Percentiles rank a stretch among this genome's conserved stretches.
phyloP scores from a whole-genome alignment of 495 filamentous ascomycete species.

The Xylaria grammica region DNA sequence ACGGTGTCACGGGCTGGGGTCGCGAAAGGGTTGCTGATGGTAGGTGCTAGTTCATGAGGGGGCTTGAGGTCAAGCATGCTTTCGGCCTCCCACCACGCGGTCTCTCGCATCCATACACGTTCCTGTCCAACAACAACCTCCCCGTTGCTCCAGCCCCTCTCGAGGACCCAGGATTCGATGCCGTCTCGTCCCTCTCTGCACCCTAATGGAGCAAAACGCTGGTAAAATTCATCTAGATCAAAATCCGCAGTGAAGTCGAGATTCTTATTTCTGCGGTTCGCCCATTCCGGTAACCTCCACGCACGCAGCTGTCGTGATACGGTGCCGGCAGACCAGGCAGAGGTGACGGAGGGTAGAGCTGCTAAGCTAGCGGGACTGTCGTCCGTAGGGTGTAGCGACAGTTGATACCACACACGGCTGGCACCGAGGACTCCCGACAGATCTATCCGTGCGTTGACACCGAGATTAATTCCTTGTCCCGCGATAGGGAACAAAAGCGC shows the following conservation, averaged over 20 bases:
- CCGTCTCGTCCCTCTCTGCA: conserved; percentile 91
- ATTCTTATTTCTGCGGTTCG: conserved; percentile 86
- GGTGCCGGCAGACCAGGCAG: conserved; percentile 86
- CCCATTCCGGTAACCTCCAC: conserved; percentile 96
- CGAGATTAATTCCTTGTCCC: conserved; percentile 75
- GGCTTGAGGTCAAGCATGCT: conserved; percentile 93
- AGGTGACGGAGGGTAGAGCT: conserved; percentile 61
- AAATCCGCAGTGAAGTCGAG: conserved; percentile 99
- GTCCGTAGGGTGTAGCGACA: conserved; percentile 90
- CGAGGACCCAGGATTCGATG: conserved; percentile 92
- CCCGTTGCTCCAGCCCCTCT: conserved; percentile 97
- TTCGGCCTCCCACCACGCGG: conserved; percentile 97
- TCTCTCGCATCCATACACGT: conserved; percentile 93
- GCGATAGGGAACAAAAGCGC: conserved; percentile 80
- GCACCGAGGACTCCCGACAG: conserved; percentile 70
- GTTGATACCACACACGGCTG: conserved; percentile 94
- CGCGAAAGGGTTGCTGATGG: conserved; percentile 55
- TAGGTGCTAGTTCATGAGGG: conserved; percentile 36
- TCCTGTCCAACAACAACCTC: conserved; percentile 90
- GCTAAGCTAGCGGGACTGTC: conserved; percentile 75
- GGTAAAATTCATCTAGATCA: conserved; percentile 88
- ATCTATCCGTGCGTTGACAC: conserved; percentile 76
- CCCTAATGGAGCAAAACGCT: conserved; percentile 79
- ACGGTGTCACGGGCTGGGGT: conserved; percentile 61
- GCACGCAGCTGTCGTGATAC: conserved; percentile 90